Evolutionary conservation across 805 yeast species (phyloP), one percentile per base, ranked within the genome.

Genomic region (Candida oleophila): DNA sequence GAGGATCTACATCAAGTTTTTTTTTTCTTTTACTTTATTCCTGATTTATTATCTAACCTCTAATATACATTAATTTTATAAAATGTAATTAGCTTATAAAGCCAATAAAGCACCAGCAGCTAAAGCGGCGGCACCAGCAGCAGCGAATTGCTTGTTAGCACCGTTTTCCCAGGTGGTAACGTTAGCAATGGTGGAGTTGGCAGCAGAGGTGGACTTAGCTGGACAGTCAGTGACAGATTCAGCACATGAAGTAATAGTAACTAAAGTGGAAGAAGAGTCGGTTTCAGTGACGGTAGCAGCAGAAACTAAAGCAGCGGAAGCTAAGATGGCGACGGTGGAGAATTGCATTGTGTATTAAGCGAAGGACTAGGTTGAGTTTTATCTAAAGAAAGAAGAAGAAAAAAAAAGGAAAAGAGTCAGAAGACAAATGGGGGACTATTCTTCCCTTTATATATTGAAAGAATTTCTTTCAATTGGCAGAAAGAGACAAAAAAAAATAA

Each of bases 151-250:
- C 12, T 48, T 19, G 22, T 43, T 43, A 57, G 55, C 58, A 49
- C 25, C 43, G 43, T 41, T 42, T 25, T 42, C 39, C 18, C 4
- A 22, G 22, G 45, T 42, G 45, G 51, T 46, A 49, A 54, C 57
- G 51, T 50, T 49, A 43, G 59, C 52, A 21, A 54, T 46, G 44
- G 65, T 51, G 52, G 51, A 44, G 53, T 52, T 36, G 45, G 59
- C 48, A 48, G 59, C 55, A 50, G 57, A 45, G 47, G 63, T 42
- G 16, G 25, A 14, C 4, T 7, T 38, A 49, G 65, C 67, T 62
- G 77, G 76, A 62, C 77, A 73, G 69, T 68, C 56, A 47, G 76
- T 71, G 54, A 71, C 76, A 48, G 60, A 56, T 19, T 62, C 45
- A 47, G 51, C 74, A 64, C 76, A 72, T 45, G 64, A 57, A 53